phyloP scores from a whole-genome alignment of 495 filamentous ascomycete genomes.

The Penicillium goetzii region DNA sequence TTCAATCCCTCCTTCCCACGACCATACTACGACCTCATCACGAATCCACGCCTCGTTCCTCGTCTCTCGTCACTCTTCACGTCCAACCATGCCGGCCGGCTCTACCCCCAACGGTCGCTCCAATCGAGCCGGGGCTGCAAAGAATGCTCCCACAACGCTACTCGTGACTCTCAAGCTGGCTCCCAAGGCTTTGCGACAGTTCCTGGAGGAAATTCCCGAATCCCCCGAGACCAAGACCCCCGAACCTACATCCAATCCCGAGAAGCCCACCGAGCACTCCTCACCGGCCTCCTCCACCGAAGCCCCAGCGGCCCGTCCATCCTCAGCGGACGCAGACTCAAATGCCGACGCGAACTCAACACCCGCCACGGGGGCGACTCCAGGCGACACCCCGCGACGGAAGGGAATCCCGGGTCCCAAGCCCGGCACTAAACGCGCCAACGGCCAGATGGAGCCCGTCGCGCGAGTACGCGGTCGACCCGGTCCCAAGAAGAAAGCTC shows the following conservation, averaged over 20 bases:
- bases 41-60: constrained; percentile 23
- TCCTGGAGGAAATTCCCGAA: constrained; percentile 39
- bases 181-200: constrained; percentile 49
- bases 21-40: neutral
- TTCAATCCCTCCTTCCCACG: constrained; percentile 11
- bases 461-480: constrained; percentile 81
- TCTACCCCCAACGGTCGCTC: constrained; percentile 44
- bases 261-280: constrained; percentile 51
- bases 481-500: constrained; percentile 92
- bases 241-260: constrained; percentile 31
- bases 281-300: constrained; percentile 53
- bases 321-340: constrained; percentile 56
- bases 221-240: constrained; percentile 35
- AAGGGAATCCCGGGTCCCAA: constrained; percentile 63
- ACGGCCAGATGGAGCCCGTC: constrained; percentile 59
- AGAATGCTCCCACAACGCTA: constrained; percentile 42
- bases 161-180: constrained; percentile 60
- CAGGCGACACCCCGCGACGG: constrained; percentile 54
- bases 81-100: constrained; percentile 39
- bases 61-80: constrained; percentile 7
- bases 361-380: constrained; percentile 55
- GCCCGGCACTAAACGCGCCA: constrained; percentile 61
- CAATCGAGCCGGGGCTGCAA: constrained; percentile 39
- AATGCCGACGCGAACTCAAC: constrained; percentile 59
- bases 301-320: constrained; percentile 55